Conservation (phyloP, 768 basidiomycete genomes). For the Lactarius deliciosus region DNA sequence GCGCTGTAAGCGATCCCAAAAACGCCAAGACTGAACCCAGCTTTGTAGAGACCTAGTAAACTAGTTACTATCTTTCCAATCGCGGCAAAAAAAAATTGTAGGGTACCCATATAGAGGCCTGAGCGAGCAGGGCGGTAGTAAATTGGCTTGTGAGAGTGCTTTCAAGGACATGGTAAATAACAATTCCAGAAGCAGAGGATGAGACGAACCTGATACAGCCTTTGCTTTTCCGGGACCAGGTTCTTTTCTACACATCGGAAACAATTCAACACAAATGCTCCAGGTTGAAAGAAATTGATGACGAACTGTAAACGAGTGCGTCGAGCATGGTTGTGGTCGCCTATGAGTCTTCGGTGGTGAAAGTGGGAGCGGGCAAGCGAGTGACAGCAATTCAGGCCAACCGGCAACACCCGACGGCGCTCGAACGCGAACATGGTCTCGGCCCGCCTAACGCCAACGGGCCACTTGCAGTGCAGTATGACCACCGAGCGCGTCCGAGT, state of each 20-base stretch:
- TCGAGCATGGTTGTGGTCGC: conserved; percentile 45
- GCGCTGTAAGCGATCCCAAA: conserved; percentile 51
- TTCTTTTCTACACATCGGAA: conserved; percentile 54
- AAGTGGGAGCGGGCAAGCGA: conserved; percentile 28
- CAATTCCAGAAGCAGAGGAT: neutral
- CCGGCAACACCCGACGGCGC: conserved; percentile 38
- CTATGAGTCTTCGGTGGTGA: conserved; percentile 8
- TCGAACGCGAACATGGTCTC: conserved; percentile 10
- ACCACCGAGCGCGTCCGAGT: conserved; percentile 75
- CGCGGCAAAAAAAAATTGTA: conserved; percentile 3
- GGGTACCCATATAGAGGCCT: conserved; percentile 62
- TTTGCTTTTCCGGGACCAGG: conserved; percentile 63
- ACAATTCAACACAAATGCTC: neutral
- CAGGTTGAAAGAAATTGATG: neutral
- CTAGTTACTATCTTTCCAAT: conserved; percentile 6
- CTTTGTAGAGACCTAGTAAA: conserved; percentile 52
- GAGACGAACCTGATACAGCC: conserved; percentile 57
- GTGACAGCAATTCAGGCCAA: conserved; percentile 6
- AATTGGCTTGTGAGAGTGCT: conserved; percentile 49
- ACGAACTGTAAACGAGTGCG: conserved; percentile 66
- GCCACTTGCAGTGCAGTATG: conserved; percentile 38
- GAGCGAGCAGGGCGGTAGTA: conserved; percentile 63
- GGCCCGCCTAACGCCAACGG: neutral
- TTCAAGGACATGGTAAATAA: neutral
- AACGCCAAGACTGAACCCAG: conserved; percentile 55